Base-by-base conservation (phyloP, 108 stramenopile species). In the Craspedostauros australis region DNA sequence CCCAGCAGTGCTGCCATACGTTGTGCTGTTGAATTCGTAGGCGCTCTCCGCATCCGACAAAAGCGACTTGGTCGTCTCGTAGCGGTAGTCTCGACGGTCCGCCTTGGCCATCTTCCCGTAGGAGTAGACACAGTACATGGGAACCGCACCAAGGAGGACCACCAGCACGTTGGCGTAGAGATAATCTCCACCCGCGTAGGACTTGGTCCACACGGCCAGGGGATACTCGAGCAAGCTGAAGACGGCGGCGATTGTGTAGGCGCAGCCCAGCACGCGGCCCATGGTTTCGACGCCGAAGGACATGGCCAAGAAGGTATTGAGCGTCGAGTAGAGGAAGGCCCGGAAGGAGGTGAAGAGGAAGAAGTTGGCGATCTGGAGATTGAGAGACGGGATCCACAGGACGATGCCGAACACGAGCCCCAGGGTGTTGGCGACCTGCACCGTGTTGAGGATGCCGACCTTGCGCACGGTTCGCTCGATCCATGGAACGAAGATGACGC, bases 231-330 rank as follows among this genome's bases (percentile, higher is more conserved):
- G 18, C 39, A 55, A 21, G 1, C 39, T 27, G 42, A 55, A 21
- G 2, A 55, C 6, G 12, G 54, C 54, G 20, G 39, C 38, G 1
- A n/a, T 42, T 2, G 54, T 55, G 33, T 42, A 55, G 5, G 42
- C 54, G 6, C 40, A 29, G 22, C 54, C 54, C 24, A 55, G 26
- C 11, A 55, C 29, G 11, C 54, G 54, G 18, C 54, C 54, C 54
- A 55, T 55, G 39, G 54, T 55, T 41, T 41, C 20, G 20, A 55
- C 54, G 16, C 54, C 54, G 42, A 55, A 55, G 19, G 38, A 34
- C 4, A n/a, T 21, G 1, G 54, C 54, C 40, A 55, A 22, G 11
- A 41, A 22, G 1, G 38, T 55, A 2, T 40, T 55, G 54, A 41
- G 29, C 11, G 54, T 55, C 1, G 54, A 23, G 29, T 55, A 55